Evolutionary conservation across 768 basidiomycete species (phyloP).

Genomic region (Suillus subalutaceus): DNA sequence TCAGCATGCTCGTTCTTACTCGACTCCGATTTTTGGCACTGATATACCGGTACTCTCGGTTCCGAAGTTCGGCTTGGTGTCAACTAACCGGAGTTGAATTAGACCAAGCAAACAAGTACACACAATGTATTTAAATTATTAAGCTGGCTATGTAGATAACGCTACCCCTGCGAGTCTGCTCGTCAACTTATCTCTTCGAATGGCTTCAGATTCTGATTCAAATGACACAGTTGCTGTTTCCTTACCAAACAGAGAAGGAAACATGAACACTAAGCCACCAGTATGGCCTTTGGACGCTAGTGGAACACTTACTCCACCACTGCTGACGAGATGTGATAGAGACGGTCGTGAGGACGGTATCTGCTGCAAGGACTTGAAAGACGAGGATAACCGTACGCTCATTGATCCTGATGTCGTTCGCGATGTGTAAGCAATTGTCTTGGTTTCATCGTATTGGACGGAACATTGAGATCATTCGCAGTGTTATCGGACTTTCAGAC

Average conservation of each 20-base stretch:
- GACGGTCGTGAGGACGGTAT: constrained; percentile 59
- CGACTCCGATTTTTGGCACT: no score
- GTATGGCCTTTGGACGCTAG: constrained; percentile 66
- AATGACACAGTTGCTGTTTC: constrained; percentile 19
- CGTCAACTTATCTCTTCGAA: not conserved
- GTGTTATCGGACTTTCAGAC: constrained; percentile 87
- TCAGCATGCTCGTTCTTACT: no score
- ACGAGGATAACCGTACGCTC: constrained; percentile 76
- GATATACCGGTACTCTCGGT: no score
- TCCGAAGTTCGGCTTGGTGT: no score
- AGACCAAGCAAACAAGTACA: no score
- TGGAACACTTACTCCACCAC: constrained; percentile 43
- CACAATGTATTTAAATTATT: no score
- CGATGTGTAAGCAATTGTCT: constrained; percentile 63
- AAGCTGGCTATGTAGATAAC: no score
- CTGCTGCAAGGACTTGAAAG: constrained; percentile 89
- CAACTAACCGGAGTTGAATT: no score
- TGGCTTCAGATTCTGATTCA: constrained; percentile 6
- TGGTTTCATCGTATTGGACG: not conserved
- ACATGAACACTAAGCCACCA: constrained; percentile 43
- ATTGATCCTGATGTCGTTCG: constrained; percentile 87
- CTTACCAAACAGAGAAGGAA: constrained; percentile 21
- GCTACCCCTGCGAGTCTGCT: not conserved
- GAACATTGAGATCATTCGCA: constrained; percentile 30
- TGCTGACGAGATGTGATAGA: constrained; percentile 60